phyloP scores from a whole-genome alignment of 2,329 filamentous ascomycete species.

The Pestalotiopsis sp. region DNA sequence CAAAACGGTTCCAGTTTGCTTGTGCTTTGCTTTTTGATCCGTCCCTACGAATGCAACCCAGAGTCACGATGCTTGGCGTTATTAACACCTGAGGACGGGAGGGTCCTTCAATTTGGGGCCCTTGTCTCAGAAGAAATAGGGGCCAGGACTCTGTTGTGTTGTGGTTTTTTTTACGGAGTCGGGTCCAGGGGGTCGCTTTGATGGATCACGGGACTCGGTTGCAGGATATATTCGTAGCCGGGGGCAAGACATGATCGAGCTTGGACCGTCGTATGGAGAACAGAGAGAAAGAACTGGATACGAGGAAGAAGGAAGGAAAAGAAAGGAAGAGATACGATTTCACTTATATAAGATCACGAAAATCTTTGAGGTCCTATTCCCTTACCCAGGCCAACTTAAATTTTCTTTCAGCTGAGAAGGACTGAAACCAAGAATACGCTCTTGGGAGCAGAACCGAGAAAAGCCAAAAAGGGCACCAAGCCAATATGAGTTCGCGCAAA shows the following conservation, averaged over 20 bases:
- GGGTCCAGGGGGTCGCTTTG: not conserved
- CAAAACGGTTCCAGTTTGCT: too few relatives aligned
- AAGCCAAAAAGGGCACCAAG: not conserved
- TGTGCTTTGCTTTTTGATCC: not conserved
- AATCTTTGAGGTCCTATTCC: too few relatives aligned
- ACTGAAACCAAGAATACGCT: not conserved
- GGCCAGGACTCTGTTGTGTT: not conserved
- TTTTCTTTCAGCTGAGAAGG: not conserved
- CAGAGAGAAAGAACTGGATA: too few relatives aligned
- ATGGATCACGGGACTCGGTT: not conserved
- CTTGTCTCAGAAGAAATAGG: not conserved
- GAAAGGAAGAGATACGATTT: not conserved
- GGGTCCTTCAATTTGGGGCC: not conserved
- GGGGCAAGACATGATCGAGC: not conserved
- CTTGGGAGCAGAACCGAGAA: not conserved
- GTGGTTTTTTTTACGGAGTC: not conserved
- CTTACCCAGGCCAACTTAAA: too few relatives aligned
- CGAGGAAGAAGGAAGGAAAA: not conserved
- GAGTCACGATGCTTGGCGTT: not conserved
- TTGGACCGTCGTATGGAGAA: too few relatives aligned
- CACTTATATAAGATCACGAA: too few relatives aligned
- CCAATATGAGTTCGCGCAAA: not conserved
- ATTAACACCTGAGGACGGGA: not conserved
- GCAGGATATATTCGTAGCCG: not conserved
- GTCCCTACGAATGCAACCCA: not conserved